Evolutionary conservation across 148 eudicot genomes (phyloP).

Genomic region (Camellia japonica): DNA sequence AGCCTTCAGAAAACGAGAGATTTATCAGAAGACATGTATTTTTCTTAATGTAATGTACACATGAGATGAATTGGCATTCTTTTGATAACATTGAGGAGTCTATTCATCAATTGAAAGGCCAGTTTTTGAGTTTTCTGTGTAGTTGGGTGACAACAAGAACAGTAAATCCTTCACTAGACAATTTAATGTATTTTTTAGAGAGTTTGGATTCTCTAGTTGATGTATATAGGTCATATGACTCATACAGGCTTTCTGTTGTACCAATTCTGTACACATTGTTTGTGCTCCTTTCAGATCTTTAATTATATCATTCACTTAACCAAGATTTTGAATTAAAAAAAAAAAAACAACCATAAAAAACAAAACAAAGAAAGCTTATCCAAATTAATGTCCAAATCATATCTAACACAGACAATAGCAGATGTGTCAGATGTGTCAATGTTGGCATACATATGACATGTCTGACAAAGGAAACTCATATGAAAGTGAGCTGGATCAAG

Average conservation of each 20-base stretch:
- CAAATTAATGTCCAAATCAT: not conserved
- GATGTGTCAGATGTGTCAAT: not conserved
- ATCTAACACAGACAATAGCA: not conserved
- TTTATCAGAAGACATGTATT: not conserved
- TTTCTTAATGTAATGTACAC: not conserved
- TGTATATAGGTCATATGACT: not conserved
- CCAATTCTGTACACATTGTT: not conserved
- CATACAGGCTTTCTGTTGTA: not conserved
- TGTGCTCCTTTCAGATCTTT: not conserved
- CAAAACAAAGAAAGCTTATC: not conserved
- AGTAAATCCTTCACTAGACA: not conserved
- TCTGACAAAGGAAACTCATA: not conserved
- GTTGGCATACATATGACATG: not conserved
- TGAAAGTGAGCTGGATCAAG: not conserved
- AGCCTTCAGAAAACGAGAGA: conserved; percentile 3
- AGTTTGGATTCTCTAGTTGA: not conserved
- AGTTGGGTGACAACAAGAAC: not conserved
- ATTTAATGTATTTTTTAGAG: not conserved
- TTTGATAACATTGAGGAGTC: not conserved
- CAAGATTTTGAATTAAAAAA: no score
- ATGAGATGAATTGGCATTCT: not conserved
- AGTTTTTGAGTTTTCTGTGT: not conserved
- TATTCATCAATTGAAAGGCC: not conserved
- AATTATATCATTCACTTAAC: not conserved
- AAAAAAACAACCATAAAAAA: no score